phyloP scores from a whole-genome alignment of 2,329 filamentous ascomycete species.

The Cladophialophora chaetospira region DNA sequence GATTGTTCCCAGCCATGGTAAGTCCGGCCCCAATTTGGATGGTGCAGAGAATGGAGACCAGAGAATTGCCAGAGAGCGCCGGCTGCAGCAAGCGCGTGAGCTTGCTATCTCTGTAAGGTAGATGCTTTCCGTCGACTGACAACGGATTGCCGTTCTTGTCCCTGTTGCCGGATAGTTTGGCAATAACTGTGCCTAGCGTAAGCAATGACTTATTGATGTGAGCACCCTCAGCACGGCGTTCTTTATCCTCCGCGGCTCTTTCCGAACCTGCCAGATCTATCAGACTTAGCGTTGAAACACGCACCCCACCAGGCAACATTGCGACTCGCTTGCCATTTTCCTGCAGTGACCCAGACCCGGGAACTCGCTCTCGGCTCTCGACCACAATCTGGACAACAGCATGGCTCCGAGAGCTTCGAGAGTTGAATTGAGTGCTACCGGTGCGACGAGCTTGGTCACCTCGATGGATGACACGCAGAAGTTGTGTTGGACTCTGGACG shows the following conservation, averaged over 20 bases:
- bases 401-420: conserved; percentile 94
- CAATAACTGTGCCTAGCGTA: conserved; percentile 92
- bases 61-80: conserved; percentile 86
- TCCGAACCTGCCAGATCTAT: conserved; percentile 97
- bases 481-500: conserved; percentile 93
- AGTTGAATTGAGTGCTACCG: conserved; percentile 95
- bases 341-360: conserved; percentile 51
- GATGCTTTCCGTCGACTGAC: conserved; percentile 85
- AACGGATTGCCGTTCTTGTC: conserved; percentile 72
- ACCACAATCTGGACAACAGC: conserved; percentile 98
- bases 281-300: conserved; percentile 90
- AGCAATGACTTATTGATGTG: conserved; percentile 98
- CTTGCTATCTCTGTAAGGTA: conserved; percentile 97
- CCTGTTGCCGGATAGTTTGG: conserved; percentile 84
- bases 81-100: conserved; percentile 89
- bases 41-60: conserved; percentile 96
- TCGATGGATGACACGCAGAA: conserved; percentile 89
- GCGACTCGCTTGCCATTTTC: conserved; percentile 67
- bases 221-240: conserved; percentile 88
- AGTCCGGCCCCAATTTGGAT: conserved; percentile 83
- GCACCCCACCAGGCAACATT: conserved; percentile 80
- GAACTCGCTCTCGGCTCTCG: conserved; percentile 85
- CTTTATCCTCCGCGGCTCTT: conserved; percentile 91
- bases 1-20: conserved; percentile 70
- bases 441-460: conserved; percentile 89